Evolutionary conservation across 306 rosid species (phyloP).

Genomic region (Begonia loranthoides): DNA sequence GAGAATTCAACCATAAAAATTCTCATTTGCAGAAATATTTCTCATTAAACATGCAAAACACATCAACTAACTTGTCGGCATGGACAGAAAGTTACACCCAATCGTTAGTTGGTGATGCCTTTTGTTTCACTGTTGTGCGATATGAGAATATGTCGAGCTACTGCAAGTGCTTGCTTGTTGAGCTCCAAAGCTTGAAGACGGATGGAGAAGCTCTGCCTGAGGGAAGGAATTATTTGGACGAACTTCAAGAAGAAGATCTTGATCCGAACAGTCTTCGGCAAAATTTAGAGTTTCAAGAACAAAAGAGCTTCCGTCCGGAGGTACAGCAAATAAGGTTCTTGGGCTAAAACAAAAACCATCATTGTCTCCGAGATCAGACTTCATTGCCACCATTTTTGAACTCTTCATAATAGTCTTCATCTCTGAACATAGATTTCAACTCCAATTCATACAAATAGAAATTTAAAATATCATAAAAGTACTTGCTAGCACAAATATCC

Average conservation of each 20-base stretch:
- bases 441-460: background rate
- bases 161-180: slow-evolving; percentile 76
- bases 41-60: slow-evolving; percentile 32
- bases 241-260: slow-evolving; percentile 68
- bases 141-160: slow-evolving; percentile 47
- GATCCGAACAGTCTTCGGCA: slow-evolving; percentile 58
- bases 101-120: no score
- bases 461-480: background rate
- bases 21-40: slow-evolving; percentile 37
- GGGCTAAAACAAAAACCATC: slow-evolving; percentile 73
- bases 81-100: background rate
- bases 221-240: slow-evolving; percentile 78
- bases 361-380: slow-evolving; percentile 37
- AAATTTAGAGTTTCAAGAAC: slow-evolving; percentile 55
- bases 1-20: slow-evolving; percentile 32
- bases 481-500: no score
- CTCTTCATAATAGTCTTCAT: slow-evolving; percentile 64
- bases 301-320: slow-evolving; percentile 63
- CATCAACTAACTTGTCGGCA: slow-evolving; percentile 17
- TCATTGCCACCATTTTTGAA: slow-evolving; percentile 53
- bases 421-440: slow-evolving; percentile 28
- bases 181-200: slow-evolving; percentile 39
- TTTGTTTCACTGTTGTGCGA: background rate
- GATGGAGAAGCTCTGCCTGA: slow-evolving; percentile 77
- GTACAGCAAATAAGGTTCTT: slow-evolving; percentile 71